Conservation (phyloP, 164 flowering plant species). For the Sedum album region DNA sequence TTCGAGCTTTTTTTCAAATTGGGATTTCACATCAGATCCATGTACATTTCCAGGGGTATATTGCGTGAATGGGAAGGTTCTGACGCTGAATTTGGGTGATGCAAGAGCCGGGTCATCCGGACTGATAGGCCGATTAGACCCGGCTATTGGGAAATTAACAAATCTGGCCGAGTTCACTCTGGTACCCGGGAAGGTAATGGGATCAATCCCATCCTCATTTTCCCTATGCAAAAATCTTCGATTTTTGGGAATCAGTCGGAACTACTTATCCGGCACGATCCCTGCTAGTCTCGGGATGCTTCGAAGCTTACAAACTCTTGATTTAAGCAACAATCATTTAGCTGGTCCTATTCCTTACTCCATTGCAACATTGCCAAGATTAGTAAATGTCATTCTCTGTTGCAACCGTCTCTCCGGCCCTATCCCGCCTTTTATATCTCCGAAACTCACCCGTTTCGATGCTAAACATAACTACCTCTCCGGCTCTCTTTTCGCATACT, state of each 20-base stretch:
- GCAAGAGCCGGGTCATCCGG: slow-evolving; percentile 88
- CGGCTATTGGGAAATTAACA: slow-evolving; percentile 65
- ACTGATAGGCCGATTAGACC: slow-evolving; percentile 60
- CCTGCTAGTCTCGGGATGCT: slow-evolving; percentile 45
- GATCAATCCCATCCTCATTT: slow-evolving; percentile 49
- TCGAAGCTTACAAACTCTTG: slow-evolving; percentile 54
- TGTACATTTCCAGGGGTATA: slow-evolving; percentile 58
- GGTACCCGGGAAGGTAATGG: slow-evolving; percentile 72
- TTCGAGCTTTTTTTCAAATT: slow-evolving; percentile 45
- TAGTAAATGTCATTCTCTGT: slow-evolving; percentile 59
- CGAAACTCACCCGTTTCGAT: slow-evolving; percentile 59
- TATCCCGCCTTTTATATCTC: slow-evolving; percentile 52
- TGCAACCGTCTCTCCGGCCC: slow-evolving; percentile 71
- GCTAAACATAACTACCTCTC: slow-evolving; percentile 71
- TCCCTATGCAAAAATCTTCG: slow-evolving; percentile 48
- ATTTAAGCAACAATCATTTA: slow-evolving; percentile 76
- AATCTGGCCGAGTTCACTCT: slow-evolving; percentile 57
- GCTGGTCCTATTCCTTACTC: slow-evolving; percentile 46
- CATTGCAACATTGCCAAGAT: slow-evolving; percentile 40
- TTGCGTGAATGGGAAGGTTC: slow-evolving; percentile 37
- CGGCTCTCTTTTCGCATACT: slow-evolving; percentile 39
- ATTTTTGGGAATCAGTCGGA: slow-evolving; percentile 66
- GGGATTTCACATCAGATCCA: slow-evolving; percentile 78
- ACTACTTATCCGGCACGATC: slow-evolving; percentile 63
- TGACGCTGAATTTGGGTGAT: slow-evolving; percentile 77